A percentile compares a stretch with the other conserved stretches of the same genome.
Conservation (phyloP, 2,329 filamentous ascomycete species). For the Pyricularia pennisetigena region DNA sequence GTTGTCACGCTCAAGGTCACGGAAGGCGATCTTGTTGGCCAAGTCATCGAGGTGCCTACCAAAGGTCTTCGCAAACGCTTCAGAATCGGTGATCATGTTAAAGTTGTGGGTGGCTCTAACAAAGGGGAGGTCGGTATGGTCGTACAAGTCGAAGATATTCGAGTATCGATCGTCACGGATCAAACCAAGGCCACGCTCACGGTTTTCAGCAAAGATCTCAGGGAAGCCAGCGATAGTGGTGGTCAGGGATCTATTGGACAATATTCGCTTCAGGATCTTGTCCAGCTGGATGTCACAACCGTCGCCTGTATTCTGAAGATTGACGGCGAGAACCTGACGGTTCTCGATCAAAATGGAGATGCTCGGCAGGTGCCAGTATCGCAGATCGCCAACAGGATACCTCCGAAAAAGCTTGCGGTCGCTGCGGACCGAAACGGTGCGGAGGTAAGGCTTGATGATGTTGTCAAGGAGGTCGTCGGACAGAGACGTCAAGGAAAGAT, state of each 20-base stretch:
- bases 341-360: slow-evolving; percentile 84
- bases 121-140: slow-evolving; percentile 98
- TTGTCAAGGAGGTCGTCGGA: slow-evolving; percentile 81
- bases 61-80: slow-evolving; percentile 91
- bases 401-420: slow-evolving; percentile 72
- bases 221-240: slow-evolving; percentile 86
- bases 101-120: slow-evolving; percentile 81
- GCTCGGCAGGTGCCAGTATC: slow-evolving; percentile 77
- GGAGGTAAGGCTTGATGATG: slow-evolving; percentile 85
- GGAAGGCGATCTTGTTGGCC: slow-evolving; percentile 71
- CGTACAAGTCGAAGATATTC: slow-evolving; percentile 84
- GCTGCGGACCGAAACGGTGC: slow-evolving; percentile 89
- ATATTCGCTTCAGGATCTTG: slow-evolving; percentile 85
- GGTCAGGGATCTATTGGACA: slow-evolving; percentile 77
- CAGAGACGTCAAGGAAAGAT: slow-evolving; percentile 83
- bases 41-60: slow-evolving; percentile 84
- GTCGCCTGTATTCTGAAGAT: slow-evolving; percentile 93
- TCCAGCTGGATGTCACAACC: slow-evolving; percentile 86
- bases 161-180: slow-evolving; percentile 87
- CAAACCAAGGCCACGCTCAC: slow-evolving; percentile 90
- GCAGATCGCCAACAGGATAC: slow-evolving; percentile 83
- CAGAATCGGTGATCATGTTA: slow-evolving; percentile 90
- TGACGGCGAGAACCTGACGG: slow-evolving; percentile 81
- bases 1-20: slow-evolving; percentile 84
- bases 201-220: slow-evolving; percentile 93